Conservation (phyloP, 495 filamentous ascomycete genomes). For the Penicillium bovifimosum region DNA sequence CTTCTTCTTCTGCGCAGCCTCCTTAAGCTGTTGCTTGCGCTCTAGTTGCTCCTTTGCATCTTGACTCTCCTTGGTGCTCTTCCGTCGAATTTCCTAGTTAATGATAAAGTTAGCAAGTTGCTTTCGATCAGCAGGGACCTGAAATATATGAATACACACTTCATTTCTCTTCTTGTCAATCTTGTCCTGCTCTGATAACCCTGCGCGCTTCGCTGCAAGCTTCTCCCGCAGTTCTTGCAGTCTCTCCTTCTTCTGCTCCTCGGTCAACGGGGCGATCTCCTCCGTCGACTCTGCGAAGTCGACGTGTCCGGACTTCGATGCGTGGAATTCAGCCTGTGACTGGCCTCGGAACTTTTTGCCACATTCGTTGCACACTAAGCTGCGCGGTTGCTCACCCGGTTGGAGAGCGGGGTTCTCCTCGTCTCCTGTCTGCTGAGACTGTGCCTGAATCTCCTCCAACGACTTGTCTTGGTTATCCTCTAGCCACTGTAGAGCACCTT, state of each 20-base stretch:
- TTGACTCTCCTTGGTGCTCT: constrained; percentile 72
- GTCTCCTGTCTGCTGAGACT: constrained; percentile 38
- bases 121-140: neutral
- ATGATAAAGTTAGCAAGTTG: neutral
- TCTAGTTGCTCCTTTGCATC: constrained; percentile 77
- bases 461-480: constrained; percentile 81
- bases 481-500: constrained; percentile 89
- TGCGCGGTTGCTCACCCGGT: constrained; percentile 57
- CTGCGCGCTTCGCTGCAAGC: constrained; percentile 66
- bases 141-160: constrained; percentile 36
- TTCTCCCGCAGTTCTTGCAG: constrained; percentile 69
- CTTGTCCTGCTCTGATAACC: constrained; percentile 69
- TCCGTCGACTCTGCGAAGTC: constrained; percentile 93
- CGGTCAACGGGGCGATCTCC: constrained; percentile 82
- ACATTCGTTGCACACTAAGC: constrained; percentile 84
- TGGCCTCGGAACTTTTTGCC: constrained; percentile 81
- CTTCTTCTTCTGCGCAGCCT: constrained; percentile 71
- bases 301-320: constrained; percentile 78
- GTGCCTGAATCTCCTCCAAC: constrained; percentile 65
- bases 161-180: constrained; percentile 86
- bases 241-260: constrained; percentile 79
- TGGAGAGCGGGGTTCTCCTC: constrained; percentile 53
- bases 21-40: constrained; percentile 84
- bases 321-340: constrained; percentile 83
- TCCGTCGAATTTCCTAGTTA: constrained; percentile 73